A percentile compares a stretch with the other conserved stretches of the same genome.
Evolutionary conservation across 2,329 filamentous ascomycete species (phyloP).

Genomic region (Exophiala sp.): DNA sequence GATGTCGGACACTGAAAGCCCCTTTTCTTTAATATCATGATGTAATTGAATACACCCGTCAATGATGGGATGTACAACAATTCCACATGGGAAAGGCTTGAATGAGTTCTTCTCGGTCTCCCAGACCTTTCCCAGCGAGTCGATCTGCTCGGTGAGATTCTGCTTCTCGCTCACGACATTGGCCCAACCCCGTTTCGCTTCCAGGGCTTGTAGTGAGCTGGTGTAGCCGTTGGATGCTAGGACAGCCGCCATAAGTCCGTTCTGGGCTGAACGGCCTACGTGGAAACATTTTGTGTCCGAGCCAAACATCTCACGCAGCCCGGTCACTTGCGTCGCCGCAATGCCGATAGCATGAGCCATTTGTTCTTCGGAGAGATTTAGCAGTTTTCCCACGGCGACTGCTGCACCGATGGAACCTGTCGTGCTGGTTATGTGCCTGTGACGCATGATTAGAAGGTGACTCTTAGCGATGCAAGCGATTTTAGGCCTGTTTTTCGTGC

Average conservation of each 20-base stretch:
- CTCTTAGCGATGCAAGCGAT: not conserved
- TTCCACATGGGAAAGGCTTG: constrained; percentile 57
- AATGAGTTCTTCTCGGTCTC: constrained; percentile 54
- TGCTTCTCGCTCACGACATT: constrained; percentile 47
- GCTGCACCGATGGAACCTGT: constrained; percentile 54
- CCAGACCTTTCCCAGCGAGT: constrained; percentile 41
- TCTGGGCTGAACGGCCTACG: constrained; percentile 52
- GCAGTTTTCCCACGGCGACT: constrained; percentile 49
- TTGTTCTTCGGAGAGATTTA: constrained; percentile 39
- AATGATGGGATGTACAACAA: constrained; percentile 56
- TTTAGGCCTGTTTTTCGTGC: not conserved
- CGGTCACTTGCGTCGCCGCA: constrained; percentile 52
- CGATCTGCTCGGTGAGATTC: constrained; percentile 40
- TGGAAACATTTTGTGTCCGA: constrained; percentile 57
- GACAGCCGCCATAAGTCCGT: constrained; percentile 47
- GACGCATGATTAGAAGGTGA: not conserved
- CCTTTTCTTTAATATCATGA: constrained; percentile 35
- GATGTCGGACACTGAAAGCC: constrained; percentile 34
- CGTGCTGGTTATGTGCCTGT: constrained; percentile 50
- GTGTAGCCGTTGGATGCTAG: constrained; percentile 50
- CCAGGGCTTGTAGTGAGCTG: constrained; percentile 45
- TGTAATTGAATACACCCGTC: constrained; percentile 51
- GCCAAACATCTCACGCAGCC: constrained; percentile 55
- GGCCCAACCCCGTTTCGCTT: constrained; percentile 54
- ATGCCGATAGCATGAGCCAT: constrained; percentile 52